Percentiles rank a stretch among this genome's conserved stretches.
These are phyloP conservation scores for Phaeosphaeria sp. DNA, from an alignment of 2,329 filamentous ascomycete species.

Conservation along the genomic window DNA sequence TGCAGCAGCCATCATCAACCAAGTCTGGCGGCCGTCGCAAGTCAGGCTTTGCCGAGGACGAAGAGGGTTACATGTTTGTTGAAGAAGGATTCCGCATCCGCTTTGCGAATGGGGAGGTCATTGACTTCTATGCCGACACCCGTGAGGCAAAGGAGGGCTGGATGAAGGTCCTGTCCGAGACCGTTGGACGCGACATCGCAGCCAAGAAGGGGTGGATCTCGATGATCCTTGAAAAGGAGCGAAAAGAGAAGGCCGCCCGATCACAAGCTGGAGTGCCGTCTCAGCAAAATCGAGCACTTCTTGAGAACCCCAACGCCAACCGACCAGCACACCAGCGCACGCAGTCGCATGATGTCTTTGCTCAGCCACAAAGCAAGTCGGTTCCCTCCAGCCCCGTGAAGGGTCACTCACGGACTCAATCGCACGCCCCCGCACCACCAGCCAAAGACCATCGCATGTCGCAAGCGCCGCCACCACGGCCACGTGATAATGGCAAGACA, in stretches of 20 bases:
- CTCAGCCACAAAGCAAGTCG: conserved; percentile 24
- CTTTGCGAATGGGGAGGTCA: conserved; percentile 97
- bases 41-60: conserved; percentile 95
- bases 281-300: conserved; percentile 30
- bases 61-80: conserved; percentile 99
- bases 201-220: conserved; percentile 67
- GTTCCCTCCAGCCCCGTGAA: conserved; percentile 40
- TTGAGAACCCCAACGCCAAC: conserved; percentile 21
- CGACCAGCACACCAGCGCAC: conserved; percentile 37
- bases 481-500: conserved; percentile 35
- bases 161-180: conserved; percentile 86
- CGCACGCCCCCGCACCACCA: conserved; percentile 38
- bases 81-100: conserved; percentile 99
- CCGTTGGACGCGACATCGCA: conserved; percentile 64
- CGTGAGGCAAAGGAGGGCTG: conserved; percentile 88
- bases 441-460: conserved; percentile 38
- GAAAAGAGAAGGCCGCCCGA: conserved; percentile 37
- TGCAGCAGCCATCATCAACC: conserved; percentile 80
- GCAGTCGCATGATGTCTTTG: conserved; percentile 36
- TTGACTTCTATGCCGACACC: conserved; percentile 97
- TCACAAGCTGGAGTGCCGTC: conserved; percentile 28
- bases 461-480: conserved; percentile 36
- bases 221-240: conserved; percentile 61
- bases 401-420: conserved; percentile 42
- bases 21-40: conserved; percentile 82